These are phyloP conservation scores for Aspergillus incahuasiensis DNA, from an alignment of 495 filamentous ascomycete species.

Conservation along the genomic window DNA sequence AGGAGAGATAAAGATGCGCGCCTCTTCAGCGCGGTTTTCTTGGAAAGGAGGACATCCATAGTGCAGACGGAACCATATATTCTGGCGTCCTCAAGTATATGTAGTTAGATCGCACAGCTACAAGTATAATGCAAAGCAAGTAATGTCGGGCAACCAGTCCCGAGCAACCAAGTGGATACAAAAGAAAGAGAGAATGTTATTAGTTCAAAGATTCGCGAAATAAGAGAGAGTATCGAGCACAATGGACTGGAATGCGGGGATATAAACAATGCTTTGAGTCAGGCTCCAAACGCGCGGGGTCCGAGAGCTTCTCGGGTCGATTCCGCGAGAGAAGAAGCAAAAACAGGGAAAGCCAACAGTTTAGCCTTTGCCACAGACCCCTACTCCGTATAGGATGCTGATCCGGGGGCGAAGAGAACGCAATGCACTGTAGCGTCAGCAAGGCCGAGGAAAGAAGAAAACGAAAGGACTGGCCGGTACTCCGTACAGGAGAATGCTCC, in stretches of 20 bases:
- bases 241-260: conserved; percentile 22
- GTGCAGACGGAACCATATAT: not conserved
- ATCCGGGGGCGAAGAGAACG: not conserved
- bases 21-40: conserved; percentile 11
- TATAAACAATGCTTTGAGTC: not conserved
- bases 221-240: conserved; percentile 12
- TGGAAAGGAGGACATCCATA: conserved; percentile 10
- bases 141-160: conserved; percentile 16
- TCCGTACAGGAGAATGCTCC: not conserved
- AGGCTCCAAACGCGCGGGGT: not conserved
- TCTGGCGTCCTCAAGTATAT: not conserved
- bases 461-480: not conserved
- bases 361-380: not conserved
- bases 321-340: not conserved
- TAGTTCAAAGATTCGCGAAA: not conserved
- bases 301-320: not conserved
- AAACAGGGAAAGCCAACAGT: conserved; percentile 1
- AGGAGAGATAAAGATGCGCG: conserved; percentile 16
- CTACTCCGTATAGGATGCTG: not conserved
- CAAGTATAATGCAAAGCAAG: not conserved
- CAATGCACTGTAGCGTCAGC: conserved; percentile 3
- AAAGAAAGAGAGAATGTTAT: conserved; percentile 8
- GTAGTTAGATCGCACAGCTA: not conserved
- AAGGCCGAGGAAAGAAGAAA: not conserved
- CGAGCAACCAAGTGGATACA: conserved; percentile 4